Percentiles rank a stretch among this genome's conserved stretches.
Conservation (phyloP, 2,329 filamentous ascomycete genomes). For the Aaosphaeria pasadenensis region DNA sequence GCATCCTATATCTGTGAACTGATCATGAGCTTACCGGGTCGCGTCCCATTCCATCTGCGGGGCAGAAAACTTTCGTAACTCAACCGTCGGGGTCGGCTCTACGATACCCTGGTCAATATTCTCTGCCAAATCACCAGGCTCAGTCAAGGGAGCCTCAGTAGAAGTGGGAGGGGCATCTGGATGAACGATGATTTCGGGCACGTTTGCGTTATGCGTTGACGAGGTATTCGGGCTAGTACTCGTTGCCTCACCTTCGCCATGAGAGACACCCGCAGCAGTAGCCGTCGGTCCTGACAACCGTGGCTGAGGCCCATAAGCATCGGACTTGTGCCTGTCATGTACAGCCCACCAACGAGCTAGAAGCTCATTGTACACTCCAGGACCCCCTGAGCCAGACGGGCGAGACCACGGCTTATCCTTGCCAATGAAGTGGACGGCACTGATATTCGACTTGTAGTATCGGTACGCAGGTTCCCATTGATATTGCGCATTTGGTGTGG, state of each 20-base stretch:
- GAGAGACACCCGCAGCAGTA: slow-evolving; percentile 15
- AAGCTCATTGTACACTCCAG: slow-evolving; percentile 76
- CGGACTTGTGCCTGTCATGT: slow-evolving; percentile 79
- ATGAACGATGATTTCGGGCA: slow-evolving; percentile 17
- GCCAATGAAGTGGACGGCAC: slow-evolving; percentile 92
- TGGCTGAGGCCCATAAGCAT: background rate
- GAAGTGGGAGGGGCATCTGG: slow-evolving; percentile 32
- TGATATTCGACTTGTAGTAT: slow-evolving; percentile 88
- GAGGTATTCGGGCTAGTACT: slow-evolving; percentile 10
- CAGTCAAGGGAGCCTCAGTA: slow-evolving; percentile 43
- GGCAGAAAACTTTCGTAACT: slow-evolving; percentile 54
- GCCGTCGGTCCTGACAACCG: slow-evolving; percentile 3
- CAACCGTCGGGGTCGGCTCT: slow-evolving; percentile 43
- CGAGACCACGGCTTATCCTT: slow-evolving; percentile 78
- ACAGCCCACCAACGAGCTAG: slow-evolving; percentile 89
- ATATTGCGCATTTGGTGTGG: slow-evolving; percentile 93
- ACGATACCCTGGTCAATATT: slow-evolving; percentile 42
- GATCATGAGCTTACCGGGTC: slow-evolving; percentile 47
- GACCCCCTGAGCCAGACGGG: slow-evolving; percentile 47
- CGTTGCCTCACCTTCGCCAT: slow-evolving; percentile 27
- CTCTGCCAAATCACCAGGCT: slow-evolving; percentile 42
- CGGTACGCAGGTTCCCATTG: slow-evolving; percentile 95
- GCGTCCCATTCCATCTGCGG: slow-evolving; percentile 62
- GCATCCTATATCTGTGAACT: background rate
- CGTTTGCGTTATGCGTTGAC: slow-evolving; percentile 11